Base-by-base conservation (phyloP, 2,329 filamentous ascomycete species). In the Exophiala viscosa region DNA sequence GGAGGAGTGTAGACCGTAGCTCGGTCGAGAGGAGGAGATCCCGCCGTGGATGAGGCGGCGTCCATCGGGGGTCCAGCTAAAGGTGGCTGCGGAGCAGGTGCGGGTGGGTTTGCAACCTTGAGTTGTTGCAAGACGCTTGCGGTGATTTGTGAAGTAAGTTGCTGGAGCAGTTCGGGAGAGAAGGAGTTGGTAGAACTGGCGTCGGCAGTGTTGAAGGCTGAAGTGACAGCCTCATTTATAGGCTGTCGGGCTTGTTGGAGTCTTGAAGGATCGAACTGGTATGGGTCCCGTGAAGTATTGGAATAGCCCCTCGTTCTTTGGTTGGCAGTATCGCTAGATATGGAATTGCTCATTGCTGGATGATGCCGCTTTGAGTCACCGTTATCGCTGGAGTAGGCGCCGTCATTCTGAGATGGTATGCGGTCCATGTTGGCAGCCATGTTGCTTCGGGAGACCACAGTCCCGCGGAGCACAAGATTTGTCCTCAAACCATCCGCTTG, bases 91-190 rank as follows among this genome's bases (percentile, higher is more conserved):
- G 60, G 62, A 35, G 44, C 62, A 67, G 62, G 50, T 49, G 48
- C 69, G 63, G 53, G 36, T 9, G 73, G 55, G 41, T 71, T 72
- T 43, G 73, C 69, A 36, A 69, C 71, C 61, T 78, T 81, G 59
- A 83, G 71, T 52, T 84, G 78, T 65, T 81, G 79, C 43, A 82
- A 78, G 20, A 82, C 76, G 50, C 72, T 78, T 49, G 77, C 76
- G 1, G 80, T 83, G 59, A 85, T 83, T 57, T 82, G 77, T 28
- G 61, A 59, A 6, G 61, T 64, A 59, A 85, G 81, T 55, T 82
- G 78, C 43, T 80, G 77, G 45, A 86, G 75, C 17, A 86, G 70
- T 6, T 82, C 79, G 2, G 82, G 82, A 46, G 83, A 78, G 10
- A 86, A 69, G 35, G 76, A 73, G 17, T 50, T 51, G 52, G 71